A percentile compares a stretch with the other conserved stretches of the same genome.
Conservation (phyloP, 2,329 filamentous ascomycete species). For the Fusarium oligoseptatum region DNA sequence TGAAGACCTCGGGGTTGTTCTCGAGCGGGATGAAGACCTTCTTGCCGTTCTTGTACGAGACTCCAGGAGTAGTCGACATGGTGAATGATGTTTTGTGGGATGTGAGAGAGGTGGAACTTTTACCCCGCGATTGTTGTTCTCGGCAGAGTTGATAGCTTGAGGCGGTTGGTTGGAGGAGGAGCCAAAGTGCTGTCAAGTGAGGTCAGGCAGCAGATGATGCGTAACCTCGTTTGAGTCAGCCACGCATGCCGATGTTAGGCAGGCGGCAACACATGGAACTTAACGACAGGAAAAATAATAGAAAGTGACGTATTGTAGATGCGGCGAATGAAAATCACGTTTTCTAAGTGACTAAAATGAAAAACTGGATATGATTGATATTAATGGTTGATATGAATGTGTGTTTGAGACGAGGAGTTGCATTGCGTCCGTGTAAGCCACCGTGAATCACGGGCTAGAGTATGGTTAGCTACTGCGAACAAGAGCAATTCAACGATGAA, state of each 20-base stretch:
- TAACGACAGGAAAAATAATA: background rate
- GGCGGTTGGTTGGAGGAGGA: conserved; percentile 1
- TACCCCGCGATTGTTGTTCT: conserved; percentile 19
- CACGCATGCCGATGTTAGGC: background rate
- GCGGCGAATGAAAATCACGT: background rate
- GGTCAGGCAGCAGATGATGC: conserved; percentile 29
- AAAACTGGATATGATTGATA: background rate
- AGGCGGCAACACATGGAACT: background rate
- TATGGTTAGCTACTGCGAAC: background rate
- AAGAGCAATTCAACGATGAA: background rate
- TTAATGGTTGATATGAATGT: background rate
- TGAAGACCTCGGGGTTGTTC: conserved; percentile 84
- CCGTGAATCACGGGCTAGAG: background rate
- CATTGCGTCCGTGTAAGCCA: background rate
- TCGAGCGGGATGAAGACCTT: conserved; percentile 59
- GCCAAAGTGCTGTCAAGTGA: conserved; percentile 11
- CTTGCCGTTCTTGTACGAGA: conserved; percentile 36
- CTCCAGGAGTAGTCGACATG: conserved; percentile 32
- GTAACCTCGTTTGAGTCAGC: conserved; percentile 11
- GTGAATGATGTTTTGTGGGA: conserved; percentile 3
- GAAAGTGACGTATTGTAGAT: background rate
- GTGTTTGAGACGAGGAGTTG: background rate
- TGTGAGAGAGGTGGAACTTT: background rate
- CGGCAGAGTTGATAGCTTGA: background rate
- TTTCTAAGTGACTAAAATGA: background rate